Percentiles rank a stretch among this genome's conserved stretches.
Conservation (phyloP, 2,329 filamentous ascomycete species). For the Fusarium vanettenii region DNA sequence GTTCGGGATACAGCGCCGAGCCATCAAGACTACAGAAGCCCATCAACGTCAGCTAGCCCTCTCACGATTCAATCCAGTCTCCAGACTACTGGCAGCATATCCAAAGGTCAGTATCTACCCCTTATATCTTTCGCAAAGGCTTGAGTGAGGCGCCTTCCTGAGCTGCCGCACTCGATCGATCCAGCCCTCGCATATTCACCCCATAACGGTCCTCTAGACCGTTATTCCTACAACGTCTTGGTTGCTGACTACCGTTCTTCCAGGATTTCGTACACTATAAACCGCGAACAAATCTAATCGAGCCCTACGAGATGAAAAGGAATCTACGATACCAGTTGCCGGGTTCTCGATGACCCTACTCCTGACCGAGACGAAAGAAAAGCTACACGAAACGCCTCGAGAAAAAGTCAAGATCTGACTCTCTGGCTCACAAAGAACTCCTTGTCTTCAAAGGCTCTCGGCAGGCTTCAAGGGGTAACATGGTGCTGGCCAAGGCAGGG, state of each 20-base stretch:
- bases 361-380: background rate
- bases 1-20: background rate
- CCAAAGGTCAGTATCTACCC: background rate
- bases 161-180: background rate
- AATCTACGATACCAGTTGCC: no score
- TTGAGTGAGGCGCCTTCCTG: background rate
- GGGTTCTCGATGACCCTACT: no score
- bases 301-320: background rate
- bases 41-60: background rate
- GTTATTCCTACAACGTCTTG: background rate
- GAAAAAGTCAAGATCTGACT: background rate
- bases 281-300: background rate
- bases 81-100: accelerated
- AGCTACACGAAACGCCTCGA: background rate
- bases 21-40: background rate
- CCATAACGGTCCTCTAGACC: background rate
- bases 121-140: background rate
- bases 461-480: background rate
- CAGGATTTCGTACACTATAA: background rate
- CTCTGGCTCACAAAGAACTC: background rate
- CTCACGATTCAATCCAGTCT: background rate
- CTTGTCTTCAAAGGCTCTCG: background rate
- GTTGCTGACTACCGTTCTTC: background rate
- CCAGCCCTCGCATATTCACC: background rate
- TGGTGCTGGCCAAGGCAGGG: background rate